Evolutionary conservation across 2,329 filamentous ascomycete genomes (phyloP).

Genomic region (Claviceps monticola): DNA sequence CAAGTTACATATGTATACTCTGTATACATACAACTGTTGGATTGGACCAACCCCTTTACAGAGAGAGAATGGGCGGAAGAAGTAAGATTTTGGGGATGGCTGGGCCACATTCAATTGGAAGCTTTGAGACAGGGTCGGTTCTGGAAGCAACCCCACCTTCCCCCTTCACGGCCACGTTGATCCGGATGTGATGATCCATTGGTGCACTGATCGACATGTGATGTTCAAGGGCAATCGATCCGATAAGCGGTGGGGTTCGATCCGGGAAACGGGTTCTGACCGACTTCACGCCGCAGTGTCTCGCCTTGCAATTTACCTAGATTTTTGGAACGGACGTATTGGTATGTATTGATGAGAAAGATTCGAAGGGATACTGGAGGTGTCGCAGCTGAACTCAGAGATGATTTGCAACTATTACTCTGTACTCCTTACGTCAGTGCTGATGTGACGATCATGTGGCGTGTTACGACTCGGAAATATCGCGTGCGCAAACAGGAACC

Average conservation of each 20-base stretch:
- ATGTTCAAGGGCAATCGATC: background rate
- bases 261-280: background rate
- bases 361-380: background rate
- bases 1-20: too few relatives aligned
- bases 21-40: too few relatives aligned
- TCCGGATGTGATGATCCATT: background rate
- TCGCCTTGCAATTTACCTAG: background rate
- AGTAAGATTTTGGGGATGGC: background rate
- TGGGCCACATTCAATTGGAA: background rate
- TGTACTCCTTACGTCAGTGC: background rate
- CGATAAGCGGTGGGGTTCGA: background rate
- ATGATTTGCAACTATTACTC: background rate
- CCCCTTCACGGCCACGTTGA: background rate
- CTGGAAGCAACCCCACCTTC: background rate
- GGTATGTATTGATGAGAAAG: too few relatives aligned
- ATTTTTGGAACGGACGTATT: too few relatives aligned
- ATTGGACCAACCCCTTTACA: background rate
- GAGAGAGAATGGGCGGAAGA: background rate
- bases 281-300: background rate
- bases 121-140: background rate
- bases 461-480: background rate
- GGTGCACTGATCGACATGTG: background rate
- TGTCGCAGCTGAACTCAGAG: too few relatives aligned
- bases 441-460: background rate
- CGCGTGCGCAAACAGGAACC: background rate